Percentiles rank a stretch among this genome's conserved stretches.
These are phyloP conservation scores for Wilhelminamyces savonicus DNA, from an alignment of 805 yeast species.

Conservation along the genomic window DNA sequence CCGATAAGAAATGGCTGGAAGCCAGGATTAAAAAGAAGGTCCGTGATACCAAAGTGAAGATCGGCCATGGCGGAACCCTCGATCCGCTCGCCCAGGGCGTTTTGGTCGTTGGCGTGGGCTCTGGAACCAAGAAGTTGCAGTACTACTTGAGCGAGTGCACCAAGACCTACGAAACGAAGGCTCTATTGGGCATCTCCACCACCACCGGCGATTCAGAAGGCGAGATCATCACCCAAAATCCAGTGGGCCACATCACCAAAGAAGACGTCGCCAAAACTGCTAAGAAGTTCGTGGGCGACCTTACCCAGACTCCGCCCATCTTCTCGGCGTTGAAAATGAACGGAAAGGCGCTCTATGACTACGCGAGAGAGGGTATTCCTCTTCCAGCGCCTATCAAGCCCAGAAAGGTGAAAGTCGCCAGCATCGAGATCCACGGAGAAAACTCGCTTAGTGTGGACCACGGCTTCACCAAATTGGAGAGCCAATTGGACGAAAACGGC, in stretches of 20 bases:
- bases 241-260: slow-evolving; percentile 49
- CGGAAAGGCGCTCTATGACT: slow-evolving; percentile 90
- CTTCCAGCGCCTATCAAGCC: slow-evolving; percentile 79
- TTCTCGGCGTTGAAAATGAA: slow-evolving; percentile 91
- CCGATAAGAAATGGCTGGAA: slow-evolving; percentile 34
- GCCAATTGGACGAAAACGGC: slow-evolving; percentile 44
- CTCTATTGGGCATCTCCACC: slow-evolving; percentile 82
- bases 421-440: slow-evolving; percentile 43
- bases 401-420: slow-evolving; percentile 59
- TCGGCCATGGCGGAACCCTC: slow-evolving; percentile 98
- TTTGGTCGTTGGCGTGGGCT: slow-evolving; percentile 83
- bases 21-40: slow-evolving; percentile 47
- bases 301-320: slow-evolving; percentile 90
- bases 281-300: slow-evolving; percentile 67
- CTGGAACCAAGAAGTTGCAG: slow-evolving; percentile 79
- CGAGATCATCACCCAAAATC: slow-evolving; percentile 56
- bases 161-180: slow-evolving; percentile 78
- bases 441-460: slow-evolving; percentile 55
- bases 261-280: slow-evolving; percentile 46
- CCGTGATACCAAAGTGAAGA: slow-evolving; percentile 59
- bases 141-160: slow-evolving; percentile 66
- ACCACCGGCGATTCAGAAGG: slow-evolving; percentile 95
- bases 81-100: slow-evolving; percentile 97
- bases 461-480: slow-evolving; percentile 38
- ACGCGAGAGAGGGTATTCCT: slow-evolving; percentile 83